phyloP scores from a whole-genome alignment of 257 asterid species.

The Linderniella brevidens region DNA sequence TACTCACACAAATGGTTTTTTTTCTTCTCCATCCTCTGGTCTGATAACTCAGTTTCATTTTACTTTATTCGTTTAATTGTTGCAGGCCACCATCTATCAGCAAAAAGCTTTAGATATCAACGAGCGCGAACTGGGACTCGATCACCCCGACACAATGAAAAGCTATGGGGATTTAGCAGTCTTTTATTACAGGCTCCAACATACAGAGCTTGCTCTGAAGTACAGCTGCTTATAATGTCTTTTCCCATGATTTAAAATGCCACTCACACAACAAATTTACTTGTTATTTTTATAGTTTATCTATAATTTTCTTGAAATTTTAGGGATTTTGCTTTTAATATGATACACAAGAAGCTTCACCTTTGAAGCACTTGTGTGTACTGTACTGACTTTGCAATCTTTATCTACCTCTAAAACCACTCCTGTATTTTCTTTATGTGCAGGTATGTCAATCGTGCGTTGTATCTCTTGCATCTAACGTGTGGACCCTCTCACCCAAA shows the following conservation, averaged over 20 bases:
- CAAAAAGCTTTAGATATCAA: conserved; percentile 3
- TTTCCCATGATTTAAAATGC: neutral
- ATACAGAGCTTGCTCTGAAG: conserved; percentile 2
- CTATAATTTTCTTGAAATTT: no score
- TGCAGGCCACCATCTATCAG: conserved; percentile 2
- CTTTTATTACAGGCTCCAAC: conserved; percentile 5
- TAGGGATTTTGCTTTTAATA: neutral
- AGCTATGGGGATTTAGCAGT: conserved; percentile 5
- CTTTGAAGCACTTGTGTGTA: no score
- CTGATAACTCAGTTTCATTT: neutral
- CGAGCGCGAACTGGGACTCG: neutral
- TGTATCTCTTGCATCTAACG: conserved; percentile 61
- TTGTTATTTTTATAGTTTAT: no score
- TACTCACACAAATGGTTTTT: no score
- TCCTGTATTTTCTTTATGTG: conserved; percentile 5
- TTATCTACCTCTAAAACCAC: neutral
- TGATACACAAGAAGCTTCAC: conserved; percentile 1
- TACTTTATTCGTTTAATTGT: neutral
- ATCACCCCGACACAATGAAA: conserved; percentile 4
- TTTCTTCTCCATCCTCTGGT: neutral
- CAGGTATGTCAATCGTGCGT: conserved; percentile 77
- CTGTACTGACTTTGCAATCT: no score
- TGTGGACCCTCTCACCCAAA: conserved; percentile 80
- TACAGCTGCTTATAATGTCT: neutral
- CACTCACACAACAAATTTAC: no score